A percentile compares a stretch with the other conserved stretches of the same genome.
Evolutionary conservation across 1,284 basidiomycete genomes (phyloP).

Genomic region (Boletus sp.): DNA sequence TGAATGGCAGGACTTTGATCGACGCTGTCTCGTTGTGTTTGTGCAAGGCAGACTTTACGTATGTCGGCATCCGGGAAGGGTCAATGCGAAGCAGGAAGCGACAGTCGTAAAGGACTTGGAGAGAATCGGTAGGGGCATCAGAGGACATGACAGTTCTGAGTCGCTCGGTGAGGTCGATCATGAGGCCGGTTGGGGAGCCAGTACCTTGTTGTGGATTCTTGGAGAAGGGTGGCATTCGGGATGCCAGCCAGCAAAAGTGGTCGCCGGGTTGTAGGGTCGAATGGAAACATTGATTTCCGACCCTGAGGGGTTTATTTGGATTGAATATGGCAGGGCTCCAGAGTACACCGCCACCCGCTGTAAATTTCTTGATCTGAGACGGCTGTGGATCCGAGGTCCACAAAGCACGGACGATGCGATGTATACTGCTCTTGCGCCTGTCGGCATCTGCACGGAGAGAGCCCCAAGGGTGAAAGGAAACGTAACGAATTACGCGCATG

Average conservation of each 20-base stretch:
- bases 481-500: constrained; percentile 62
- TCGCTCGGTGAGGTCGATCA: constrained; percentile 38
- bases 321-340: constrained; percentile 53
- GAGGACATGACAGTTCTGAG: constrained; percentile 22
- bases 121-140: constrained; percentile 6
- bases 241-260: constrained; percentile 31
- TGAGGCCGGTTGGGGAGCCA: constrained; percentile 19
- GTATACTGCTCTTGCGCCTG: constrained; percentile 45
- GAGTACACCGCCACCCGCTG: constrained; percentile 58
- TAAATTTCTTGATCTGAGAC: constrained; percentile 29
- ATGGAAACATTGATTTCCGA: constrained; percentile 16
- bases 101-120: constrained; percentile 57
- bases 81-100: constrained; percentile 55
- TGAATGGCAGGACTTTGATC: constrained; percentile 37
- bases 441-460: constrained; percentile 56
- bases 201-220: constrained; percentile 30
- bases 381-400: constrained; percentile 37
- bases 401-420: constrained; percentile 46
- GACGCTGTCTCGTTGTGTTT: constrained; percentile 18
- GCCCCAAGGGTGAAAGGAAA: constrained; percentile 75
- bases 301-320: constrained; percentile 24
- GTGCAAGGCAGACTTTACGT: constrained; percentile 15
- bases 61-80: constrained; percentile 41
- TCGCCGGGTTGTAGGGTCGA: constrained; percentile 21
- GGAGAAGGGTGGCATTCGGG: constrained; percentile 29